Conservation (phyloP, 2,329 filamentous ascomycete genomes). For the Fusarium napiforme region DNA sequence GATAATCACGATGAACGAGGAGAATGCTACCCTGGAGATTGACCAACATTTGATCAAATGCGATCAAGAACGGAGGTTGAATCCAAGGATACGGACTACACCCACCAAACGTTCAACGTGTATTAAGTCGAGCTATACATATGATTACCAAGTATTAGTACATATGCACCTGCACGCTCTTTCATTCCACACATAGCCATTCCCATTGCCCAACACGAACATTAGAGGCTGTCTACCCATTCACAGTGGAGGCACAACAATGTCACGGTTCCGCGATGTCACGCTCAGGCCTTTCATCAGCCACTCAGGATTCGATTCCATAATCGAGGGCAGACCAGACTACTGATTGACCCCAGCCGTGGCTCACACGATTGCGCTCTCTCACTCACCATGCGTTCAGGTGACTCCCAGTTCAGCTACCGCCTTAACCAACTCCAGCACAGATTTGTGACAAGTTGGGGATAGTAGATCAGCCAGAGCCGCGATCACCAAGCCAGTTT, state of each 20-base stretch:
- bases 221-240: conserved; percentile 16
- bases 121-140: neutral
- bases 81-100: neutral
- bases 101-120: neutral
- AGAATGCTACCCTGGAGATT: conserved; percentile 15
- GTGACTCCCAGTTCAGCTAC: conserved; percentile 33
- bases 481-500: conserved; percentile 29
- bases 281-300: conserved; percentile 13
- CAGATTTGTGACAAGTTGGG: conserved; percentile 13
- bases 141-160: neutral
- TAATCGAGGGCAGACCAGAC: conserved; percentile 5
- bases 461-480: conserved; percentile 29
- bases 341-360: conserved; percentile 23
- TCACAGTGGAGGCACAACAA: conserved; percentile 12
- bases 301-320: conserved; percentile 17
- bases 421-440: conserved; percentile 26
- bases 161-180: neutral
- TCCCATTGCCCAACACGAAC: neutral
- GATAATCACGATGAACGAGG: conserved; percentile 17
- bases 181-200: neutral
- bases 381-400: conserved; percentile 22
- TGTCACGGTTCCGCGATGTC: conserved; percentile 21
- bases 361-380: conserved; percentile 30
- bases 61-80: neutral
- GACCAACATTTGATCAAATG: neutral